Evolutionary conservation across 441 rosid species (phyloP).

Genomic region (Dalechampia spathulata): DNA sequence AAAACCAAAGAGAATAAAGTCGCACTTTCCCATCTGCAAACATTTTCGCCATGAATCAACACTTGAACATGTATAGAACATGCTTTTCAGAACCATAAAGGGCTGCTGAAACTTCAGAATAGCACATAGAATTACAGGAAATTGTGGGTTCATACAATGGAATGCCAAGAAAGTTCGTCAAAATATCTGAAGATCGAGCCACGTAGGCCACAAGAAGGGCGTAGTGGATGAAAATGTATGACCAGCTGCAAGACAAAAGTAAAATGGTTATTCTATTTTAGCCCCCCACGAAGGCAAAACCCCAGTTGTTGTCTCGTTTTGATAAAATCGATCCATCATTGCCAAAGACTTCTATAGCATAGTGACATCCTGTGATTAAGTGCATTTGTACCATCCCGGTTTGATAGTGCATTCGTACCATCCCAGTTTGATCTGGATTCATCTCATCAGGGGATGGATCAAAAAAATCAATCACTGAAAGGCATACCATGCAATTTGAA

Average conservation of each 20-base stretch:
- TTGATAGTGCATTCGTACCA: too few species aligned
- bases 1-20: conserved; percentile 59
- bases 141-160: conserved; percentile 50
- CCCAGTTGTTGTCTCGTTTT: too few species aligned
- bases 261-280: too few species aligned
- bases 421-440: too few species aligned
- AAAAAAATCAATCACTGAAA: background rate
- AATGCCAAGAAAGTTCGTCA: conserved; percentile 65
- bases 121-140: conserved; percentile 12
- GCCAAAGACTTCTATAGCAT: too few species aligned
- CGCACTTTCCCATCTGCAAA: conserved; percentile 92
- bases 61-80: conserved; percentile 1
- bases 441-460: too few species aligned
- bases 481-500: conserved; percentile 62
- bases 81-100: too few species aligned
- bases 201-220: conserved; percentile 88
- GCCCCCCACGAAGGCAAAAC: too few species aligned
- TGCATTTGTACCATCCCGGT: too few species aligned
- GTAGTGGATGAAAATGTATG: conserved; percentile 81
- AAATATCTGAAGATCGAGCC: conserved; percentile 91
- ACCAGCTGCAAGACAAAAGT: conserved; percentile 64
- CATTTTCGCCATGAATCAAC: conserved; percentile 19
- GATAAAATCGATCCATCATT: too few species aligned
- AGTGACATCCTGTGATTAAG: too few species aligned
- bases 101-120: too few species aligned